Evolutionary conservation across 2,329 filamentous ascomycete species (phyloP).

Genomic region (Geosmithia flava): DNA sequence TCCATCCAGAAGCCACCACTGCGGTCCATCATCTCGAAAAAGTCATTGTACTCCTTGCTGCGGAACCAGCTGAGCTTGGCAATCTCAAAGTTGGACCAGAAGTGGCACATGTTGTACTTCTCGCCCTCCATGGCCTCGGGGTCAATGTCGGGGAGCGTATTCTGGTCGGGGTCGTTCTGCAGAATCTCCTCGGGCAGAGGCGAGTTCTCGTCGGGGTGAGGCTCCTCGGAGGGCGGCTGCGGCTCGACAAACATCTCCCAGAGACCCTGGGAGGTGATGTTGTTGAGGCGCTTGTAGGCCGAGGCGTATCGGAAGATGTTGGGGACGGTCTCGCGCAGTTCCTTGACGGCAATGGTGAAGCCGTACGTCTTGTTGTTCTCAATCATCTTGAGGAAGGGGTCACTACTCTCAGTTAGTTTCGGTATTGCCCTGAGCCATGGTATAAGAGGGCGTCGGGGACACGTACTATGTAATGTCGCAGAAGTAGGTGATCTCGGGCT

Average conservation of each 20-base stretch:
- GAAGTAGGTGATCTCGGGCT: conserved; percentile 99
- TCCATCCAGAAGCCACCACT: conserved; percentile 99
- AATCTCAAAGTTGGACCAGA: conserved; percentile 99
- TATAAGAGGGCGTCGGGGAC: background rate
- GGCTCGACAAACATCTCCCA: conserved; percentile 99
- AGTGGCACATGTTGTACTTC: conserved; percentile 99
- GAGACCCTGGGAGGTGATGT: conserved; percentile 77
- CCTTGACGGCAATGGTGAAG: conserved; percentile 97
- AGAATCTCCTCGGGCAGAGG: conserved; percentile 71
- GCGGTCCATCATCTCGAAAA: conserved; percentile 97
- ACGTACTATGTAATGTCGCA: conserved; percentile 95
- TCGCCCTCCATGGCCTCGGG: conserved; percentile 93
- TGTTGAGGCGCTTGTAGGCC: conserved; percentile 88
- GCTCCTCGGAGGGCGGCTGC: conserved; percentile 48
- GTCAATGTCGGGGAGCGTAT: conserved; percentile 68
- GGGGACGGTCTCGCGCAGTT: conserved; percentile 91
- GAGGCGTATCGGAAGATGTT: conserved; percentile 99
- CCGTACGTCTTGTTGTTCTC: conserved; percentile 94
- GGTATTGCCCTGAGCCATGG: background rate
- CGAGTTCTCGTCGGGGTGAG: conserved; percentile 48
- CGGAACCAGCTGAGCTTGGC: conserved; percentile 90
- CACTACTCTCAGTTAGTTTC: conserved; percentile 34
- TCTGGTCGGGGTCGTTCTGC: conserved; percentile 58
- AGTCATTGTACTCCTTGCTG: conserved; percentile 94
- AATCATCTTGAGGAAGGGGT: conserved; percentile 93